Evolutionary conservation across 2,329 filamentous ascomycete genomes (phyloP).

Genomic region (Colletotrichum plurivorum): DNA sequence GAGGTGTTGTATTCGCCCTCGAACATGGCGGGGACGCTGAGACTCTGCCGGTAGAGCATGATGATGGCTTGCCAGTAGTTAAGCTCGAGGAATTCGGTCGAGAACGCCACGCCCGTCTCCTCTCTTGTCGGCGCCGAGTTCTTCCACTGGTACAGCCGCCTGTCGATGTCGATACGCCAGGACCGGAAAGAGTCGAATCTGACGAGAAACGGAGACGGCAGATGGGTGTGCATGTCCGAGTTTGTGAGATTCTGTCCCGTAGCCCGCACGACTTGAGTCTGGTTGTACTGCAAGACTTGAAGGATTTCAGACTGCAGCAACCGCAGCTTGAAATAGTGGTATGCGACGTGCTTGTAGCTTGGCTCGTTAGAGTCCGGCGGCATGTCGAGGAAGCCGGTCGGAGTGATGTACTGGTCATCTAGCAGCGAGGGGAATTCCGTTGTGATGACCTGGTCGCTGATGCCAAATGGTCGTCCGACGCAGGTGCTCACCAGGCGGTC

Average conservation of each 20-base stretch:
- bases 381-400: conserved; percentile 78
- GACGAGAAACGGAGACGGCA: conserved; percentile 88
- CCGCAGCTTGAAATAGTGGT: conserved; percentile 92
- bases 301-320: conserved; percentile 94
- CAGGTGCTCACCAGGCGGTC: conserved; percentile 96
- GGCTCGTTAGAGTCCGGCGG: conserved; percentile 70
- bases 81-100: conserved; percentile 89
- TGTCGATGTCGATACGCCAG: conserved; percentile 91
- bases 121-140: conserved; percentile 81
- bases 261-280: conserved; percentile 83
- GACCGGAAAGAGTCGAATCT: conserved; percentile 88
- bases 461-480: conserved; percentile 92
- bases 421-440: conserved; percentile 93
- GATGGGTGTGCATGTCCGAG: conserved; percentile 81
- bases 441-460: conserved; percentile 96
- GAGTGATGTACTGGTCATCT: conserved; percentile 90
- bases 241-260: conserved; percentile 75
- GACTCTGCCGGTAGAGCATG: conserved; percentile 92
- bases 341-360: conserved; percentile 90
- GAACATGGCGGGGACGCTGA: conserved; percentile 87
- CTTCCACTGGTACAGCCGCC: conserved; percentile 88
- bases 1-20: conserved; percentile 82
- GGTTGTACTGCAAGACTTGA: conserved; percentile 92
- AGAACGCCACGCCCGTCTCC: conserved; percentile 90
- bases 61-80: conserved; percentile 99